These are phyloP conservation scores for Solanum megistacrolobum DNA, from an alignment of 257 asterid genomes.

Conservation along the genomic window DNA sequence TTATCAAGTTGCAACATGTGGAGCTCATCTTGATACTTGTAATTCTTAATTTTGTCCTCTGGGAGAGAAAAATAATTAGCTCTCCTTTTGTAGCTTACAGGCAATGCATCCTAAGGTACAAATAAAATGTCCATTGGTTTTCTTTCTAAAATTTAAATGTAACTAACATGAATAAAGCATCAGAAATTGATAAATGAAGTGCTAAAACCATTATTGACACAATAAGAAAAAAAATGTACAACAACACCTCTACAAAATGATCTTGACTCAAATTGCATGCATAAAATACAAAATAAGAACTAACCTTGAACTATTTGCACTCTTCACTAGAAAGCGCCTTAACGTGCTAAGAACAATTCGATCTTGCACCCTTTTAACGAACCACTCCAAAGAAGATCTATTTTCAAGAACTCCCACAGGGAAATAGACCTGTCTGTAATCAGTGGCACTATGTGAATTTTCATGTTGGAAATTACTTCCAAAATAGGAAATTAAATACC, in stretches of 20 bases:
- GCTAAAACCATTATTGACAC: not conserved
- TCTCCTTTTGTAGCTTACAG: not conserved
- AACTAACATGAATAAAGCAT: not conserved
- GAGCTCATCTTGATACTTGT: not conserved
- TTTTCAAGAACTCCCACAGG: conserved; percentile 24
- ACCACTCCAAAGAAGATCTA: conserved; percentile 61
- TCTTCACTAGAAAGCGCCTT: conserved; percentile 52
- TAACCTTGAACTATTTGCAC: conserved; percentile 66
- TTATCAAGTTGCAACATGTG: not conserved
- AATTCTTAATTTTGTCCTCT: not conserved
- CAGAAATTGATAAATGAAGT: not conserved
- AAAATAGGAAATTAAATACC: not conserved
- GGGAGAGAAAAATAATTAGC: not conserved
- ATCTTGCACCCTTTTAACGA: conserved; percentile 74
- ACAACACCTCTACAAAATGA: not conserved
- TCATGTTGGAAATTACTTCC: not conserved
- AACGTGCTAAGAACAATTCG: conserved; percentile 59
- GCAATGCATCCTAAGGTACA: not conserved
- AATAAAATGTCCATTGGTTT: not conserved
- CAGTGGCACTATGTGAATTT: not conserved
- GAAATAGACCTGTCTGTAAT: conserved; percentile 42
- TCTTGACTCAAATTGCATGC: not conserved
- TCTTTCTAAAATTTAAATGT: not conserved
- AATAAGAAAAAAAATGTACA: not conserved
- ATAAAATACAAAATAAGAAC: conserved; percentile 3